Evolutionary conservation across 1,139 yeast genomes (phyloP).

Genomic region (Scheffersomyces insectosa): DNA sequence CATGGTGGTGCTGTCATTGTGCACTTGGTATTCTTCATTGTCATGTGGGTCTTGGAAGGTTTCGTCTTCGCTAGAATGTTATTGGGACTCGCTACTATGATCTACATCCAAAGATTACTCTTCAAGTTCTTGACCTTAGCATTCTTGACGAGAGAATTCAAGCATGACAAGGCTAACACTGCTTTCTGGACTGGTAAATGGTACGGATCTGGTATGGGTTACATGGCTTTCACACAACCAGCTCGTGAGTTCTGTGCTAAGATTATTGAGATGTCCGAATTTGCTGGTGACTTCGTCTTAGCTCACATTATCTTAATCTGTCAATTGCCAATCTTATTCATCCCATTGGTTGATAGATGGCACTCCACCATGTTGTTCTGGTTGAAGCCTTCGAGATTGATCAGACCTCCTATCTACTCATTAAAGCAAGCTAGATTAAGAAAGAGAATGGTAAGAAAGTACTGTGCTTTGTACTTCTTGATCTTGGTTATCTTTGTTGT

Average conservation of each 20-base stretch:
- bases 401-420: slow-evolving; percentile 98
- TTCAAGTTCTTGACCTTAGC: slow-evolving; percentile 82
- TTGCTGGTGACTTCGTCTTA: slow-evolving; percentile 93
- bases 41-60: slow-evolving; percentile 97
- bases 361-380: slow-evolving; percentile 98
- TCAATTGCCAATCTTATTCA: slow-evolving; percentile 81
- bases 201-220: slow-evolving; percentile 94
- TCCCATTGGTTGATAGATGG: slow-evolving; percentile 95
- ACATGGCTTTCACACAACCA: slow-evolving; percentile 96
- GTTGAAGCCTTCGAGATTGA: slow-evolving; percentile 97
- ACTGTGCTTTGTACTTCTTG: slow-evolving; percentile 77
- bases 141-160: slow-evolving; percentile 92
- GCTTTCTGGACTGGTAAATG: slow-evolving; percentile 99
- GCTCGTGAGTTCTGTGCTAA: slow-evolving; percentile 94
- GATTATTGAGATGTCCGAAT: slow-evolving; percentile 90
- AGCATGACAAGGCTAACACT: slow-evolving; percentile 93
- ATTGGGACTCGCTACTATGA: slow-evolving; percentile 81
- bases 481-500: slow-evolving; percentile 71
- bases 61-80: slow-evolving; percentile 87
- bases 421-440: slow-evolving; percentile 96
- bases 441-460: slow-evolving; percentile 97
- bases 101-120: slow-evolving; percentile 83
- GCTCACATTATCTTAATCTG: slow-evolving; percentile 87
- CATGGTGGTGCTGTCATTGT: slow-evolving; percentile 91
- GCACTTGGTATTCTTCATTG: slow-evolving; percentile 83